Base-by-base conservation (phyloP, 1,284 basidiomycete genomes). In the Ceratobasidium sp. region DNA sequence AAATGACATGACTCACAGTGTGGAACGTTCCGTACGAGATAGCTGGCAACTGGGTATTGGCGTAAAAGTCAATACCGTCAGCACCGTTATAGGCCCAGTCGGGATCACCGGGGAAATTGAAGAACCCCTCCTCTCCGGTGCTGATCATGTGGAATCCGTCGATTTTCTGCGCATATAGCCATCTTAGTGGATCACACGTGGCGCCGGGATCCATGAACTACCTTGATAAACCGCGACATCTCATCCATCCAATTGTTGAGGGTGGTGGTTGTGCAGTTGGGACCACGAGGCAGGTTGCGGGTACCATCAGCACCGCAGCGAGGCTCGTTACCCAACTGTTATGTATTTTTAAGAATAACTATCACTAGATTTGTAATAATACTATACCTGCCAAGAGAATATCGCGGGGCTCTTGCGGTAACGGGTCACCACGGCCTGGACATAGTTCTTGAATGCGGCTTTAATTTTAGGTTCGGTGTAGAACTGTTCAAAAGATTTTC, bases 361-460 rank as follows among this genome's bases (percentile, higher is more conserved):
- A 26, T 26, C 26, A 5, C 14, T 10, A 6, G 12, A 28, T 18
- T 8, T 3, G 2, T 12, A 21, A 45, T 43, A n/a, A 21, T 3
- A 46, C 34, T 43, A 8, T 53, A 71, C 59, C 70, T 74, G 69
- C 73, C 73, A 74, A 5, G 73, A 67, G 64, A 74, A 74, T 26
- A 74, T 74, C n/a, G 73, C 73, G 1, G 70, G 70, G 41, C 71
- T 72, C 21, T 39, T 73, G 43, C 55, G 73, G 10, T 76, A 72
- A 45, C 78, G 77, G 1, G 77, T 77, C 16, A 78, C 78, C 2
- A 76, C 77, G 30, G 76, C 77, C 50, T 74, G 61, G 16, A 73
- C 70, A 46, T 77, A 78, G 57, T 77, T 69, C 39, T 73, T 71
- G 21, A 74, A 77, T 12, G 78, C 73, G 26, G 70, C 71, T 36